Percentiles rank a stretch among this genome's conserved stretches.
Conservation (phyloP, 257 asterid genomes). For the Solanum chmielewskii region DNA sequence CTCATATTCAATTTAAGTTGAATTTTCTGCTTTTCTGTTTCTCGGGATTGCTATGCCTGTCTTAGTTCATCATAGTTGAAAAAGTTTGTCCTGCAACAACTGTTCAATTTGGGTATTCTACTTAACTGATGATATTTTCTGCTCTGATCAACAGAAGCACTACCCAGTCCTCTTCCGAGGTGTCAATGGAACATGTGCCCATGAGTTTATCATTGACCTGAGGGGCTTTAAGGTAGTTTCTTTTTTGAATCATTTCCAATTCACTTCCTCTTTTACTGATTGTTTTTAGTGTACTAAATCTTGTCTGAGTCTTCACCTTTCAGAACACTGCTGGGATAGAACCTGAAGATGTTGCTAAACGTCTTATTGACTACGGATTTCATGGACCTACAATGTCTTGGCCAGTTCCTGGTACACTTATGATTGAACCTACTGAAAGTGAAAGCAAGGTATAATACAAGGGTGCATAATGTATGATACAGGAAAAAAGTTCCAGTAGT, state of each 20-base stretch:
- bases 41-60: not conserved
- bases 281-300: not conserved
- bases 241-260: not conserved
- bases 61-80: not conserved
- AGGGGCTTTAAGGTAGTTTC: constrained; percentile 75
- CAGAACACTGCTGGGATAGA: constrained; percentile 93
- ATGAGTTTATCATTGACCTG: constrained; percentile 86
- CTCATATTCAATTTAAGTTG: not conserved
- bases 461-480: not conserved
- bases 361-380: constrained; percentile 96
- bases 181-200: constrained; percentile 86
- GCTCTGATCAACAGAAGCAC: constrained; percentile 45
- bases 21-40: not conserved
- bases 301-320: constrained; percentile 3
- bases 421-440: constrained; percentile 97
- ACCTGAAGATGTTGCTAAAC: constrained; percentile 96
- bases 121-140: constrained; percentile 5
- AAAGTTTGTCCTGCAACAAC: not conserved
- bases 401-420: constrained; percentile 98
- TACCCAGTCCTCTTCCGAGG: constrained; percentile 96
- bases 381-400: constrained; percentile 99
- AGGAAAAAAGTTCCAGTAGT: not conserved
- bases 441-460: constrained; percentile 81
- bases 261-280: not conserved
- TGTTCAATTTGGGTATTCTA: not conserved